These are phyloP conservation scores for Candida ovalis DNA, from an alignment of 805 yeast species.

Conservation along the genomic window DNA sequence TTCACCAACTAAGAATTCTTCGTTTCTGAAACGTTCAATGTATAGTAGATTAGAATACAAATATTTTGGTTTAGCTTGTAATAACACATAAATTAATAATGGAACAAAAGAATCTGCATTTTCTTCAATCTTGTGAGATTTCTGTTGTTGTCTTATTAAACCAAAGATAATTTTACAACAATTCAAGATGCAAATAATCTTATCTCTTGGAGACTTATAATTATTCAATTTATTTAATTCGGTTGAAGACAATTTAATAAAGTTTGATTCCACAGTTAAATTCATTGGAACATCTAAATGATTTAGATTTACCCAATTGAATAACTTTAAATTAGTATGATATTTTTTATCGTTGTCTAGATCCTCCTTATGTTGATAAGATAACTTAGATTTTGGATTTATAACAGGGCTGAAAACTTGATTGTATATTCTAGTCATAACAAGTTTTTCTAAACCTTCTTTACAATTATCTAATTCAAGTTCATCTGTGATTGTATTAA, in stretches of 20 bases:
- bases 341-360: conserved; percentile 63
- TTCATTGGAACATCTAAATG: conserved; percentile 73
- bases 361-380: conserved; percentile 59
- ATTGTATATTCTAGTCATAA: conserved; percentile 81
- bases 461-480: conserved; percentile 64
- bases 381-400: conserved; percentile 38
- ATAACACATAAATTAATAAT: conserved; percentile 69
- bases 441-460: conserved; percentile 89
- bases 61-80: conserved; percentile 61
- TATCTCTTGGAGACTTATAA: conserved; percentile 92
- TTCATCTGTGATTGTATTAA: conserved; percentile 55
- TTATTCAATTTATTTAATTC: conserved; percentile 77
- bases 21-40: conserved; percentile 79
- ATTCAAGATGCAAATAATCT: conserved; percentile 84
- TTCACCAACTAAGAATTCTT: conserved; percentile 78
- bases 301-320: conserved; percentile 59
- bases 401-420: conserved; percentile 72
- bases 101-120: conserved; percentile 97
- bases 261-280: conserved; percentile 45
- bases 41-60: conserved; percentile 78
- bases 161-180: conserved; percentile 93
- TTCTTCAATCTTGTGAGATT: conserved; percentile 49
- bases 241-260: conserved; percentile 59
- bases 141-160: conserved; percentile 56
- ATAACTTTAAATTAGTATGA: conserved; percentile 30